These are phyloP conservation scores for Naganishia sp. DNA, from an alignment of 1,284 basidiomycete species.

Conservation along the genomic window DNA sequence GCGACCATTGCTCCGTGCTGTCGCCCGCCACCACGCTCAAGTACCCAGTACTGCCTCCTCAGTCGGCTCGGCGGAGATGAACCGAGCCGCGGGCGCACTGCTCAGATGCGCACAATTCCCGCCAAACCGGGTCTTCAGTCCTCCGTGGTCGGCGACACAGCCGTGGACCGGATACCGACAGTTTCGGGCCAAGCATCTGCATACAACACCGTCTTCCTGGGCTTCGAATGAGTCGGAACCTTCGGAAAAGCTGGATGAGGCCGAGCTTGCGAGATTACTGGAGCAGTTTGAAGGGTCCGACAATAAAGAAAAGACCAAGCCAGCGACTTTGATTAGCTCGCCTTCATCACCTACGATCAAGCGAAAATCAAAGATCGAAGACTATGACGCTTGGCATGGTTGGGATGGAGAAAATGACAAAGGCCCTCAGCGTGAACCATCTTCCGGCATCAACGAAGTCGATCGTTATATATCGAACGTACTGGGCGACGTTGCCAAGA, in stretches of 20 bases:
- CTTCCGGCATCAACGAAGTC: background rate
- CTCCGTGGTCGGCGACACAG: background rate
- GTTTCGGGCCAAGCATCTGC: background rate
- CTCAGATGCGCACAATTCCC: background rate
- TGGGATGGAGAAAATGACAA: constrained; percentile 31
- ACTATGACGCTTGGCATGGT: constrained; percentile 28
- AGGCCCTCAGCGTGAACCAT: background rate
- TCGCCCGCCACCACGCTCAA: no score
- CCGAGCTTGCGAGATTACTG: constrained; percentile 10
- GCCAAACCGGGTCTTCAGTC: background rate
- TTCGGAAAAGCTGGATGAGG: background rate
- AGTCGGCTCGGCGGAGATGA: background rate
- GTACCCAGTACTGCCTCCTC: no score
- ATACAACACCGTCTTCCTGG: background rate
- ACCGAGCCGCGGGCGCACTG: constrained; percentile 1
- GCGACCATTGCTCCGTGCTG: no score
- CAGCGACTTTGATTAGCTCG: background rate
- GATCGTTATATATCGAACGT: constrained; percentile 19
- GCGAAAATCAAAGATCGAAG: constrained; percentile 26
- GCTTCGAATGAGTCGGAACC: background rate
- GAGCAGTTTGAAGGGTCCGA: constrained; percentile 11
- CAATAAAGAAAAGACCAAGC: background rate
- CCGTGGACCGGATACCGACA: no score
- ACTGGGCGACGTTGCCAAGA: constrained; percentile 16
- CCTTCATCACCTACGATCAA: background rate